Percentiles rank a stretch among this genome's conserved stretches.
phyloP scores from a whole-genome alignment of 305 asterid genomes.

The Solanum hybrid region DNA sequence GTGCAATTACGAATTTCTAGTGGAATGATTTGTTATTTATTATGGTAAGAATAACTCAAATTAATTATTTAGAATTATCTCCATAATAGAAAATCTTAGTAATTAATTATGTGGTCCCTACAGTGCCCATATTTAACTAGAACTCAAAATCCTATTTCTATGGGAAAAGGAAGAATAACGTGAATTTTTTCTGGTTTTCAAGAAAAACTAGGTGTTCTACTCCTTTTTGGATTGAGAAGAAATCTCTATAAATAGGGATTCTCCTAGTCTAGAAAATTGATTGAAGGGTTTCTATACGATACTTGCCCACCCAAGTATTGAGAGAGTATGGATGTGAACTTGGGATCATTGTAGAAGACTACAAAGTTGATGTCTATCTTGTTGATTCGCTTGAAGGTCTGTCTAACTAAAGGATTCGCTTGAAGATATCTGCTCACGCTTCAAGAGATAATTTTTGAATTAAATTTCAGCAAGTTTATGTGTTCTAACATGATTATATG shows the following conservation, averaged over 20 bases:
- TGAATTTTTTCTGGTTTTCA: not conserved
- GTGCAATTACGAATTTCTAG: not conserved
- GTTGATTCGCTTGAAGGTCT: not conserved
- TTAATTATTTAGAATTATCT: too few relatives aligned
- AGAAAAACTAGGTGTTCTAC: not conserved
- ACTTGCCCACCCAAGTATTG: not conserved
- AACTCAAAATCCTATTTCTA: not conserved
- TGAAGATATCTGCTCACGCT: not conserved
- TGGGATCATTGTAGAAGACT: not conserved
- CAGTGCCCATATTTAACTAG: not conserved
- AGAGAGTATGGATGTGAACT: not conserved
- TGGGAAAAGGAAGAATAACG: not conserved
- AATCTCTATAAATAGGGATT: not conserved
- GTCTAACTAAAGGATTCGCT: not conserved
- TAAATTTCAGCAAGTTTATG: not conserved
- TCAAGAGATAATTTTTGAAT: not conserved
- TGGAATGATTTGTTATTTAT: not conserved
- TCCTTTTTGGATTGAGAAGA: not conserved
- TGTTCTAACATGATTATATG: not conserved
- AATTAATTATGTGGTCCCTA: not conserved
- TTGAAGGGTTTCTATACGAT: not conserved
- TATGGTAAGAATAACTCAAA: not conserved
- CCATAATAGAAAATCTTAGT: not conserved
- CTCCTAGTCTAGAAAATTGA: not conserved
- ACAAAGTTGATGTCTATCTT: not conserved